A percentile compares a stretch with the other conserved stretches of the same genome.
Conservation (phyloP, 768 basidiomycete genomes). For the Boletus subparvulus region DNA sequence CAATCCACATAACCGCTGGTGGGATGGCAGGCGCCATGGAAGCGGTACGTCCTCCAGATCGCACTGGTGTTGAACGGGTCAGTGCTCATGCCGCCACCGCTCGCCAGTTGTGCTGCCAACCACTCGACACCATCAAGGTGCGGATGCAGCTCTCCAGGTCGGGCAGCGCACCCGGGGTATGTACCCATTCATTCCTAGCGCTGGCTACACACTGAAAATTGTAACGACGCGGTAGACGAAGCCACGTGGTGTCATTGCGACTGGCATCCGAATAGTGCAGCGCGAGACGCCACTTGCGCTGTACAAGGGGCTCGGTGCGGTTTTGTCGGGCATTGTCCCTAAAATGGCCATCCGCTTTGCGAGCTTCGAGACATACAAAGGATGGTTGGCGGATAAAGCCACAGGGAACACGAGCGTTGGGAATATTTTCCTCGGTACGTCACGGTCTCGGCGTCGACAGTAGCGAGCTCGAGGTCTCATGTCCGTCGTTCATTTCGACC, state of each 20-base stretch:
- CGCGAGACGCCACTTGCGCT: slow-evolving; percentile 93
- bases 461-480: not conserved
- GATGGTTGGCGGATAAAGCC: slow-evolving; percentile 66
- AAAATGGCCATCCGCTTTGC: slow-evolving; percentile 99
- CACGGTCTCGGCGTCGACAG: not conserved
- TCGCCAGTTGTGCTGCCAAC: slow-evolving; percentile 75
- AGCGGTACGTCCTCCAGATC: slow-evolving; percentile 53
- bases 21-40: slow-evolving; percentile 93
- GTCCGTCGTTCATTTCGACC: not conserved
- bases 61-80: not conserved
- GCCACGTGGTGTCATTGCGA: slow-evolving; percentile 88
- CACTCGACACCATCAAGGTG: slow-evolving; percentile 98
- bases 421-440: slow-evolving; percentile 82
- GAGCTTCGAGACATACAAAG: slow-evolving; percentile 95
- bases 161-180: slow-evolving; percentile 75
- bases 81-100: slow-evolving; percentile 2
- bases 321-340: slow-evolving; percentile 93
- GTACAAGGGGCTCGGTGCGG: slow-evolving; percentile 98
- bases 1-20: slow-evolving; percentile 90
- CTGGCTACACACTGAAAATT: not conserved
- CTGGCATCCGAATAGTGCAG: slow-evolving; percentile 81
- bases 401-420: slow-evolving; percentile 81
- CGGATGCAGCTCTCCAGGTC: slow-evolving; percentile 98
- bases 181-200: slow-evolving; percentile 32
- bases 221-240: slow-evolving; percentile 64